These are phyloP conservation scores for Hypomyces rosellus DNA, from an alignment of 2,329 filamentous ascomycete species.

Conservation along the genomic window DNA sequence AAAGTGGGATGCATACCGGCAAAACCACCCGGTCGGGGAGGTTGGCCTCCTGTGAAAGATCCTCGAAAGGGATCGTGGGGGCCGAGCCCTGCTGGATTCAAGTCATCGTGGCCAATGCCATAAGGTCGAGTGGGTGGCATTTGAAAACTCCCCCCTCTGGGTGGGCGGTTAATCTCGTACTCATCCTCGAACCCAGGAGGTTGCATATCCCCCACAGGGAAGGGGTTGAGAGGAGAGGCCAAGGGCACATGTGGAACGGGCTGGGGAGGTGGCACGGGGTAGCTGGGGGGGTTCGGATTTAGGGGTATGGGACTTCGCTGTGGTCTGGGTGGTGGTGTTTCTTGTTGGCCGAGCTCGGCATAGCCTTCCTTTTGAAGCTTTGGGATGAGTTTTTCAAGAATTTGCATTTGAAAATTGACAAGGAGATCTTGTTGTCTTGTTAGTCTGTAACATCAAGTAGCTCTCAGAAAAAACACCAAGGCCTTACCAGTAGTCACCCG, in stretches of 20 bases:
- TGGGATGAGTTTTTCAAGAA: conserved; percentile 80
- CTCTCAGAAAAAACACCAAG: too few relatives aligned
- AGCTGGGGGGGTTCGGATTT: conserved; percentile 29
- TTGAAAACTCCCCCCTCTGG: conserved; percentile 21
- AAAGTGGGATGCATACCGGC: conserved; percentile 96
- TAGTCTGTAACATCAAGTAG: neutral
- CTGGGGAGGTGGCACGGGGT: conserved; percentile 48
- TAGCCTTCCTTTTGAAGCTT: conserved; percentile 73
- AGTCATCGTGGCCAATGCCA: conserved; percentile 75
- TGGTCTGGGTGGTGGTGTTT: conserved; percentile 23
- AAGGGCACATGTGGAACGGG: conserved; percentile 60
- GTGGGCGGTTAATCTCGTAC: conserved; percentile 68
- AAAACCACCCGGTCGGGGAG: conserved; percentile 52
- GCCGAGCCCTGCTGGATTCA: conserved; percentile 80
- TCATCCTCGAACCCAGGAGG: conserved; percentile 94
- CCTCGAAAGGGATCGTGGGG: conserved; percentile 75
- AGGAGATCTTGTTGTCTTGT: neutral
- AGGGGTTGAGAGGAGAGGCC: conserved; percentile 42
- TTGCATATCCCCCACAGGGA: conserved; percentile 65
- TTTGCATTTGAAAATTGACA: conserved; percentile 28
- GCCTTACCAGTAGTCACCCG: conserved; percentile 50
- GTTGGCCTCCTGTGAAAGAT: conserved; percentile 55
- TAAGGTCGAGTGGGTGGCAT: conserved; percentile 49
- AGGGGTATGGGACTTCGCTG: conserved; percentile 31
- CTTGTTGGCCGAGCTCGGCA: conserved; percentile 50